These are phyloP conservation scores for Saccharomycopsis selenospora DNA, from an alignment of 805 yeast species.

Conservation along the genomic window DNA sequence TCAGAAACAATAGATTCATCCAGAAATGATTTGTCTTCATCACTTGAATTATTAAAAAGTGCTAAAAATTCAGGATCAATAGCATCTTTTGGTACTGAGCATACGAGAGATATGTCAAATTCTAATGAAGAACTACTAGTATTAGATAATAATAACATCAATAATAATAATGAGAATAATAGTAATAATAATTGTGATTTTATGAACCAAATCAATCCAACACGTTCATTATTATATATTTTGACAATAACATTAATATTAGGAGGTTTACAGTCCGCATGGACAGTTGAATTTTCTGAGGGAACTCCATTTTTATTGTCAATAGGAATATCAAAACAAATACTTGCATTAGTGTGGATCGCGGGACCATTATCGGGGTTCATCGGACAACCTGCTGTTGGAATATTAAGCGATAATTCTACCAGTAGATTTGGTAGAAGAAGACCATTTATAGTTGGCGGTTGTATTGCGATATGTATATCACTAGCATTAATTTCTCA, in stretches of 20 bases:
- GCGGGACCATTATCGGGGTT: constrained; percentile 63
- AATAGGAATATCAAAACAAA: constrained; percentile 51
- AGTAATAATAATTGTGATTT: background rate
- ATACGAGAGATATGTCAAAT: too few species aligned
- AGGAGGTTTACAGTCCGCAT: constrained; percentile 55
- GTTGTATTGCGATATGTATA: constrained; percentile 39
- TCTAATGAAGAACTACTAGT: background rate
- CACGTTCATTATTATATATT: constrained; percentile 37
- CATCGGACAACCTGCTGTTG: constrained; percentile 57
- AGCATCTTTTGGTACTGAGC: too few species aligned
- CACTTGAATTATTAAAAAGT: too few species aligned
- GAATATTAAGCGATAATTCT: constrained; percentile 48
- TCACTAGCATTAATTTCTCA: constrained; percentile 41
- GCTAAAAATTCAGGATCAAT: too few species aligned
- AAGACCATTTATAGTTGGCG: constrained; percentile 50
- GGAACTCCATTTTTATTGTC: constrained; percentile 57
- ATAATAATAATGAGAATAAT: too few species aligned
- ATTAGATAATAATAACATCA: background rate
- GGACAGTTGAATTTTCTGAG: constrained; percentile 60
- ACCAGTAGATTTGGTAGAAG: constrained; percentile 42
- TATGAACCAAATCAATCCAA: constrained; percentile 32
- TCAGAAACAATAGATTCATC: too few species aligned
- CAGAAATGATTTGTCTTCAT: too few species aligned
- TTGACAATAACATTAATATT: constrained; percentile 40
- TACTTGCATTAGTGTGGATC: constrained; percentile 54